Percentiles rank a stretch among this genome's conserved stretches.
phyloP scores from a whole-genome alignment of 2,329 filamentous ascomycete genomes.

The Dothideomycetidae sp. region DNA sequence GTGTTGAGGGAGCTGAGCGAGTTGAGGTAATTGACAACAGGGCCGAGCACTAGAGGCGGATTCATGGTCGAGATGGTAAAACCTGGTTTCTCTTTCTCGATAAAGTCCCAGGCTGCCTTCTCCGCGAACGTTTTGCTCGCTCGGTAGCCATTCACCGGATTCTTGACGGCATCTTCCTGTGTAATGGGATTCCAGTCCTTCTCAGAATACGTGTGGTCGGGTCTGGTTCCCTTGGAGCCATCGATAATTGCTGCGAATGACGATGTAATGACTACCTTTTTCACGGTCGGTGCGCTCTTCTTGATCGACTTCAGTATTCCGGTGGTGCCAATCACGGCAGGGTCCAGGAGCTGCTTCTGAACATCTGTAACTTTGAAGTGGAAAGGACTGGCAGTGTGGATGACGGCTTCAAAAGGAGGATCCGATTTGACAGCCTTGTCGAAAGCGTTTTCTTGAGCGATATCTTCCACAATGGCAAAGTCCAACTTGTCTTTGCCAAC shows the following conservation, averaged over 20 bases:
- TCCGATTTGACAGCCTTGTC: constrained; percentile 43
- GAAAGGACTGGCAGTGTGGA: constrained; percentile 64
- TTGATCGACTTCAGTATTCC: constrained; percentile 49
- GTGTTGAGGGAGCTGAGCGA: constrained; percentile 54
- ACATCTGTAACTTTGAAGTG: constrained; percentile 59
- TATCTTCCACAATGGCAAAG: constrained; percentile 57
- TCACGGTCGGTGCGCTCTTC: constrained; percentile 49
- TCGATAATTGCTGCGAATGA: constrained; percentile 55
- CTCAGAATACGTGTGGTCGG: constrained; percentile 38
- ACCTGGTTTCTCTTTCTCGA: constrained; percentile 37
- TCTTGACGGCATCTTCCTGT: constrained; percentile 33
- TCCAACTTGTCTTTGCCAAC: constrained; percentile 43
- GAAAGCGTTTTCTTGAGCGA: constrained; percentile 56
- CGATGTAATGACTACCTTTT: constrained; percentile 57
- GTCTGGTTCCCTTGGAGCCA: constrained; percentile 35
- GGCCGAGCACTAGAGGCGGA: constrained; percentile 37
- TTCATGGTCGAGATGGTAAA: constrained; percentile 37
- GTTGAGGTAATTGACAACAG: constrained; percentile 44
- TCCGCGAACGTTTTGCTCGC: constrained; percentile 49
- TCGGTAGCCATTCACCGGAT: constrained; percentile 32
- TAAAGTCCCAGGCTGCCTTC: constrained; percentile 39
- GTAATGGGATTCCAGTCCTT: constrained; percentile 45
- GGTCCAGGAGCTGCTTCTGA: constrained; percentile 47
- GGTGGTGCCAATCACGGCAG: constrained; percentile 49
- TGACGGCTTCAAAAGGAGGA: constrained; percentile 55